Conservation (phyloP, 2,329 filamentous ascomycete genomes). For the Beauveria sp. region DNA sequence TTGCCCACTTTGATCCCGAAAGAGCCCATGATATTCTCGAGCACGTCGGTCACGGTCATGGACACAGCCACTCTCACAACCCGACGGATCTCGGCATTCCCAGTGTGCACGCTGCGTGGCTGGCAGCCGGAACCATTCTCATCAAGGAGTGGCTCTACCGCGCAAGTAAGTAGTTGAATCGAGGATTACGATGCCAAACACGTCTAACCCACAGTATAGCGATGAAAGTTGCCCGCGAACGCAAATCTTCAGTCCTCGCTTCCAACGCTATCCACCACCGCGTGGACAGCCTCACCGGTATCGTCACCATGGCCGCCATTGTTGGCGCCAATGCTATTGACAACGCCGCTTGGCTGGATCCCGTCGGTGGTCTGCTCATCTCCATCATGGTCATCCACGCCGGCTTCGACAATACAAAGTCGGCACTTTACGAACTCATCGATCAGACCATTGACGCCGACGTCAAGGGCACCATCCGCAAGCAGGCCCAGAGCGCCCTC, state of each 20-base stretch:
- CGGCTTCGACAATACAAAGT: slow-evolving; percentile 75
- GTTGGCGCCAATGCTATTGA: slow-evolving; percentile 79
- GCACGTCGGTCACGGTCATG: slow-evolving; percentile 57
- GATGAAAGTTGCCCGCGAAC: slow-evolving; percentile 90
- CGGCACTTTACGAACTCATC: slow-evolving; percentile 80
- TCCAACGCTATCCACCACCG: slow-evolving; percentile 96
- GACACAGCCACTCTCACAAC: slow-evolving; percentile 51
- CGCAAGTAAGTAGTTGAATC: slow-evolving; percentile 62
- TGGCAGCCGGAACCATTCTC: slow-evolving; percentile 80
- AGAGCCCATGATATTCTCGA: slow-evolving; percentile 55
- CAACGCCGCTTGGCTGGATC: slow-evolving; percentile 87
- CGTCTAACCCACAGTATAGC: slow-evolving; percentile 43
- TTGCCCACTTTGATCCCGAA: slow-evolving; percentile 66
- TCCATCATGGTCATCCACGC: slow-evolving; percentile 89
- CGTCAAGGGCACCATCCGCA: slow-evolving; percentile 63
- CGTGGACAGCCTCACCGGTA: slow-evolving; percentile 88
- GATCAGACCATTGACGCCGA: slow-evolving; percentile 85
- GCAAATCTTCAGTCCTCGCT: slow-evolving; percentile 90
- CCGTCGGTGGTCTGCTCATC: slow-evolving; percentile 85
- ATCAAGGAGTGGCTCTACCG: slow-evolving; percentile 97
- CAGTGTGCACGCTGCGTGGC: slow-evolving; percentile 89
- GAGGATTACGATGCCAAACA: neutral
- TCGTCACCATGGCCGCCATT: slow-evolving; percentile 85
- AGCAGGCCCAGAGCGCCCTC: slow-evolving; percentile 55
- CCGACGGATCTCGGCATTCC: slow-evolving; percentile 46